Conservation (phyloP, 805 yeast genomes). For the Myxozyma kluyveri region DNA sequence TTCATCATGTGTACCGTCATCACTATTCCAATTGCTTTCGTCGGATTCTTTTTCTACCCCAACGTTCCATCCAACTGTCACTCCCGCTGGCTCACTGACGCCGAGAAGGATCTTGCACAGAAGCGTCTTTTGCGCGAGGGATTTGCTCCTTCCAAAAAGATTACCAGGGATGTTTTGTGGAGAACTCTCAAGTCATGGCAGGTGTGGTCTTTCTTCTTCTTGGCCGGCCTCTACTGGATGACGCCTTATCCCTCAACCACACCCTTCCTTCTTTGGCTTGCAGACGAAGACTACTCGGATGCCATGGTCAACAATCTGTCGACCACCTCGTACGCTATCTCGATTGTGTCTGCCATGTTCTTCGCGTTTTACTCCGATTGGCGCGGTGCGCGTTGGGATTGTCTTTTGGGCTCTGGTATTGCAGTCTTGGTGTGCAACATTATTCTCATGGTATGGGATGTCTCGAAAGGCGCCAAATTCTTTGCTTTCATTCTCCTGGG, state of each 20-base stretch:
- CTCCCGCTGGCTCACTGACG: slow-evolving; percentile 29
- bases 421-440: slow-evolving; percentile 22
- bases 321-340: slow-evolving; percentile 19
- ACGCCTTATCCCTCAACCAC: slow-evolving; percentile 27
- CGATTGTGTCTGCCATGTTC: slow-evolving; percentile 24
- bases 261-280: slow-evolving; percentile 25
- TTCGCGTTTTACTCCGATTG: slow-evolving; percentile 27
- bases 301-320: slow-evolving; percentile 17
- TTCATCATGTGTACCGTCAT: slow-evolving; percentile 52
- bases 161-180: slow-evolving; percentile 5
- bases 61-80: slow-evolving; percentile 45
- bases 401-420: slow-evolving; percentile 19
- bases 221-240: slow-evolving; percentile 25
- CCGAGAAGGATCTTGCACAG: slow-evolving; percentile 30
- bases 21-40: slow-evolving; percentile 36
- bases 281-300: neutral
- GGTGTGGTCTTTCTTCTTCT: slow-evolving; percentile 18
- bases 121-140: slow-evolving; percentile 25
- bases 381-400: slow-evolving; percentile 27
- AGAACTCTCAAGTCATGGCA: slow-evolving; percentile 17
- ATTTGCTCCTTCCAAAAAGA: slow-evolving; percentile 11
- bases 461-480: slow-evolving; percentile 18
- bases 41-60: slow-evolving; percentile 46
- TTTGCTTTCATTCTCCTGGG: slow-evolving; percentile 25
- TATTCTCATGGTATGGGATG: slow-evolving; percentile 20